A percentile compares a stretch with the other conserved stretches of the same genome.
These are phyloP conservation scores for Cyclocybe aegerita DNA, from an alignment of 768 basidiomycete species.

Conservation along the genomic window DNA sequence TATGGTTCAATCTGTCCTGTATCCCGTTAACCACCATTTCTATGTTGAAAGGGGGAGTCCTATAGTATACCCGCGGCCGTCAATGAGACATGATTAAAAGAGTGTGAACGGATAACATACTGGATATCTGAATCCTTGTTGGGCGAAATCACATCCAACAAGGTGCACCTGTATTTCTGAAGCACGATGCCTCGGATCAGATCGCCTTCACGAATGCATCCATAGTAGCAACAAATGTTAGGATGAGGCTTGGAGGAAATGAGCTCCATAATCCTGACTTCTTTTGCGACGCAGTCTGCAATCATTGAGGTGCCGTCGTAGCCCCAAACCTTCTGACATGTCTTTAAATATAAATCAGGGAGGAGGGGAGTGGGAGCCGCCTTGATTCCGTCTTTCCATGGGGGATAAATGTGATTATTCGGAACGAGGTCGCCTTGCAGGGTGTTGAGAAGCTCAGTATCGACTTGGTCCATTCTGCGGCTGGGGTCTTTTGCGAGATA, in stretches of 20 bases:
- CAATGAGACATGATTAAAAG: background rate
- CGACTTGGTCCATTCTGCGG: too few relatives aligned
- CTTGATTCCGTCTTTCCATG: conserved; percentile 1
- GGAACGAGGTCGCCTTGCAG: background rate
- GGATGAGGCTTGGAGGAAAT: conserved; percentile 17
- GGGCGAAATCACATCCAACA: conserved; percentile 4
- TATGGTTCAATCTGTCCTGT: conserved; percentile 12
- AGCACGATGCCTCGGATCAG: conserved; percentile 15
- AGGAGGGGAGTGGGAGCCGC: background rate
- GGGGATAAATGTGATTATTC: background rate
- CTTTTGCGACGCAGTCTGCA: conserved; percentile 6
- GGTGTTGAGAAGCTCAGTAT: too few relatives aligned
- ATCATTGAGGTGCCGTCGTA: conserved; percentile 5
- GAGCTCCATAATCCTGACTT: conserved; percentile 13
- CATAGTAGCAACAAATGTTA: conserved; percentile 18
- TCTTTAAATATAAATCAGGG: conserved; percentile 9
- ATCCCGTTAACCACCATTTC: conserved; percentile 12
- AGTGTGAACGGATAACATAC: background rate
- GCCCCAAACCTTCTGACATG: conserved; percentile 3
- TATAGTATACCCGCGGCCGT: background rate
- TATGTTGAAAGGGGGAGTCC: conserved; percentile 10
- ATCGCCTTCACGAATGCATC: conserved; percentile 16
- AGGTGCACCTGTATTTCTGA: conserved; percentile 10
- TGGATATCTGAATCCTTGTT: conserved; percentile 9
- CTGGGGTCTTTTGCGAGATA: too few relatives aligned